Conservation (phyloP, 768 basidiomycete genomes). For the Mycena rosella region DNA sequence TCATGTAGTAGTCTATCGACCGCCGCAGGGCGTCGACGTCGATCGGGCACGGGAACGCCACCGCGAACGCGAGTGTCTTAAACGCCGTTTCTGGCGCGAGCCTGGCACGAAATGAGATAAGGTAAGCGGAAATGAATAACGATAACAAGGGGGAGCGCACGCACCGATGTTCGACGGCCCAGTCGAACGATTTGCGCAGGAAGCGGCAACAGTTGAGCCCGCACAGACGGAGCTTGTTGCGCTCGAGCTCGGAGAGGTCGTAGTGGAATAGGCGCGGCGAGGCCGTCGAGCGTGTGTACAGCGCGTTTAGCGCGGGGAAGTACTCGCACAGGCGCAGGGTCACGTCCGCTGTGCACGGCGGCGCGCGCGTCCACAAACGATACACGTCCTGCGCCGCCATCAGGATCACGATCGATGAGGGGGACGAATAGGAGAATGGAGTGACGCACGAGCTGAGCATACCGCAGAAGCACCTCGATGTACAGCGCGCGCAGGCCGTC, state of each 20-base stretch:
- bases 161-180: background rate
- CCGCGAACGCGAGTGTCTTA: slow-evolving; percentile 21
- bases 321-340: slow-evolving; percentile 32
- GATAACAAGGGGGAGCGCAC: too few relatives aligned
- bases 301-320: slow-evolving; percentile 23
- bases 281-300: background rate
- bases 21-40: background rate
- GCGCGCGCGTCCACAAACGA: slow-evolving; percentile 23
- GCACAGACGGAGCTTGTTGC: background rate
- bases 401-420: background rate
- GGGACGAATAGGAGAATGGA: background rate
- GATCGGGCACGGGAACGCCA: slow-evolving; percentile 11
- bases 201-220: slow-evolving; percentile 26
- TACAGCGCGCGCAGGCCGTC: slow-evolving; percentile 8
- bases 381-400: slow-evolving; percentile 28
- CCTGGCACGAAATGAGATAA: too few relatives aligned
- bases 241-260: slow-evolving; percentile 24
- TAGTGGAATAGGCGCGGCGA: slow-evolving; percentile 27
- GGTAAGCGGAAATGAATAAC: too few relatives aligned
- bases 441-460: slow-evolving; percentile 21
- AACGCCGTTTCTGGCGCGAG: background rate
- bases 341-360: slow-evolving; percentile 19
- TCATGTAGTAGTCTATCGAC: slow-evolving; percentile 18
- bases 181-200: slow-evolving; percentile 15
- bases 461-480: slow-evolving; percentile 21